Evolutionary conservation across 352 stramenopile species (phyloP).

Genomic region (Sclerospora graminicola): DNA sequence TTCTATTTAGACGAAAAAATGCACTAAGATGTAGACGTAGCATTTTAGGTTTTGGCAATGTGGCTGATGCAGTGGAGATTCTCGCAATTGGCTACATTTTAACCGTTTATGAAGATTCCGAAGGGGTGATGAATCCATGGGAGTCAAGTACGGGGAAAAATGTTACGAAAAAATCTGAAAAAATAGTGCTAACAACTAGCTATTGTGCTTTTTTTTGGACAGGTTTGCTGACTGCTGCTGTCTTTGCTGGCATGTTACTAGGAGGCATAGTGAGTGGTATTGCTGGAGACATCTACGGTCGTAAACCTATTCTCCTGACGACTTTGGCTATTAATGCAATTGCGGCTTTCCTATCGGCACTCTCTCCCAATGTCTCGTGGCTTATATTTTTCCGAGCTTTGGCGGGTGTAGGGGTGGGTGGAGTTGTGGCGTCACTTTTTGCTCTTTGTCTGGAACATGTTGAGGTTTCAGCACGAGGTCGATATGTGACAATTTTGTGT

Average conservation of each 20-base stretch:
- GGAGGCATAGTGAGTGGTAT: slow-evolving; percentile 71
- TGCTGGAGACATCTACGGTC: slow-evolving; percentile 70
- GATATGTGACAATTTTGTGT: slow-evolving; percentile 82
- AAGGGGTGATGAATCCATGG: slow-evolving; percentile 57
- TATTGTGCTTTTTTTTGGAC: slow-evolving; percentile 6
- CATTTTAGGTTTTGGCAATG: slow-evolving; percentile 75
- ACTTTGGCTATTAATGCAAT: slow-evolving; percentile 76
- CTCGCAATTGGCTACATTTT: slow-evolving; percentile 87
- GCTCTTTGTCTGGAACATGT: slow-evolving; percentile 83
- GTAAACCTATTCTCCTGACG: slow-evolving; percentile 60
- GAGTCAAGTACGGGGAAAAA: slow-evolving; percentile 40
- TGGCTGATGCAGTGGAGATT: slow-evolving; percentile 86
- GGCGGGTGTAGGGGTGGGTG: slow-evolving; percentile 68
- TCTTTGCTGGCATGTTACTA: slow-evolving; percentile 85
- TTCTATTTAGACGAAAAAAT: not conserved
- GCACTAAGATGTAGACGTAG: slow-evolving; percentile 8
- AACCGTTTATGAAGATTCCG: slow-evolving; percentile 54
- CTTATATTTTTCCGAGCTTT: slow-evolving; percentile 68
- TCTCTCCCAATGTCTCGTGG: slow-evolving; percentile 57
- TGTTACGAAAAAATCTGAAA: no score
- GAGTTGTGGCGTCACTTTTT: slow-evolving; percentile 80
- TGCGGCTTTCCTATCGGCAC: slow-evolving; percentile 64
- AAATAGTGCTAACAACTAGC: not conserved
- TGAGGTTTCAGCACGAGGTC: slow-evolving; percentile 46
- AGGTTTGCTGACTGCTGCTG: slow-evolving; percentile 79